Evolutionary conservation across 2,329 filamentous ascomycete species (phyloP), one percentile per base, ranked within the genome.

Genomic region (Coniochaeta ligniaria): DNA sequence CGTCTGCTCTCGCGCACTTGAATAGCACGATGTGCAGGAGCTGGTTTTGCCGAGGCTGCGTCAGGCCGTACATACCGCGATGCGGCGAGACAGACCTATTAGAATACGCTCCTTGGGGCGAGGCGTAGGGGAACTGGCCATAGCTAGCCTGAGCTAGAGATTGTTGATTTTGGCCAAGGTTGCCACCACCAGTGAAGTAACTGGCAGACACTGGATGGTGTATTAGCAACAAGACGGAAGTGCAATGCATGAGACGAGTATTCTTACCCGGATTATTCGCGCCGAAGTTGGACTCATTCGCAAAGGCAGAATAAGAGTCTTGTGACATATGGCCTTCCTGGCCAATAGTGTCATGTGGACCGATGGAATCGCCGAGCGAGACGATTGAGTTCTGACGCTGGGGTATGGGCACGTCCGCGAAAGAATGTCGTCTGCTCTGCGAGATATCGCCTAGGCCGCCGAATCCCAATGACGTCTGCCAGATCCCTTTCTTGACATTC

Each of bases 1-100:
- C 91, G 70, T 98, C 95, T 41, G 94, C 93, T 63, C 95, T 85
- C 38, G 91, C 92, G 72, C 93, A 97, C 75, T 99, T 99, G 84
- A 99, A 99, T 7, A 94, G 86, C 17, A 99, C 94, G 59, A 99
- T 89, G 72, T 94, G 94, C 9, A 96, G 81, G 8, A 88, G 80
- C 71, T 92, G 89, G 65, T 85, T 88, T 67, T 84, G 82, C 57
- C 83, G 83, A 41, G 81, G 83, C 68, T 84, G 86, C 35, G 79
- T 76, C 70, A 87, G 80, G 57, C 80, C 80, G 66, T 87, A 88
- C 70, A 86, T 80, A 67, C 76, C 82, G 57, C 85, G 80, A 68
- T 87, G 85, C 7, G 86, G 85, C 16, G 86, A 88, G 9, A 82
- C 75, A 3, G 84, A 76, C 22, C 84, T 79, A 59, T 80, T 80